Evolutionary conservation across 129 eudicot genomes (phyloP).

Genomic region (Logfia minima): DNA sequence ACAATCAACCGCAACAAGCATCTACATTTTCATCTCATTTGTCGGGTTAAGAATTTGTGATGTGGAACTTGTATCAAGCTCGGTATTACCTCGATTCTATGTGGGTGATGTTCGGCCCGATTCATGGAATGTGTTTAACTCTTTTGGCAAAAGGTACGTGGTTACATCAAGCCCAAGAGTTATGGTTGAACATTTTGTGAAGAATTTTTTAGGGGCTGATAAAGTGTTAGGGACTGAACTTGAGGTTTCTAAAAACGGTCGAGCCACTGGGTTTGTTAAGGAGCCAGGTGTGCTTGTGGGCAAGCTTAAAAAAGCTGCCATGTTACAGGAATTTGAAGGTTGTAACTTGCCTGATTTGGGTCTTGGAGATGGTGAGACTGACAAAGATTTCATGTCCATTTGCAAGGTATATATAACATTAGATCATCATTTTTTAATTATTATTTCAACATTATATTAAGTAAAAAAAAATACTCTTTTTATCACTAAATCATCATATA

Average conservation of each 20-base stretch:
- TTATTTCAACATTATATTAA: neutral
- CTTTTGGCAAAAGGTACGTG: conserved; percentile 69
- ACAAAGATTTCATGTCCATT: conserved; percentile 81
- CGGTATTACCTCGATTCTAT: conserved; percentile 80
- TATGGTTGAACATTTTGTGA: conserved; percentile 74
- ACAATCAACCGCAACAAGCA: conserved; percentile 40
- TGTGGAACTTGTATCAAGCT: conserved; percentile 68
- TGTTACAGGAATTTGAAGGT: conserved; percentile 56
- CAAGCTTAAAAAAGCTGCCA: conserved; percentile 43
- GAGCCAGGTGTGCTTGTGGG: conserved; percentile 76
- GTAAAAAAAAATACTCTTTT: neutral
- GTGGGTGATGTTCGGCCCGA: conserved; percentile 74
- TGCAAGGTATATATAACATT: conserved; percentile 65
- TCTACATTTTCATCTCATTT: conserved; percentile 60
- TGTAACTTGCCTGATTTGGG: conserved; percentile 66
- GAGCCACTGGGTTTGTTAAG: conserved; percentile 77
- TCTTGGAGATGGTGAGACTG: conserved; percentile 75
- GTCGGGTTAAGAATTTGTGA: conserved; percentile 58
- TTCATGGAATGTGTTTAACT: conserved; percentile 70
- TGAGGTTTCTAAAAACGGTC: conserved; percentile 56
- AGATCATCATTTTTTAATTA: neutral
- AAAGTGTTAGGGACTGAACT: conserved; percentile 82
- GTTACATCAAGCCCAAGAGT: conserved; percentile 79
- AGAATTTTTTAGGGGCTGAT: conserved; percentile 70
- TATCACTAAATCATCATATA: neutral